Evolutionary conservation across 768 basidiomycete genomes (phyloP).

Genomic region (Tricholoma bakamatsutake): DNA sequence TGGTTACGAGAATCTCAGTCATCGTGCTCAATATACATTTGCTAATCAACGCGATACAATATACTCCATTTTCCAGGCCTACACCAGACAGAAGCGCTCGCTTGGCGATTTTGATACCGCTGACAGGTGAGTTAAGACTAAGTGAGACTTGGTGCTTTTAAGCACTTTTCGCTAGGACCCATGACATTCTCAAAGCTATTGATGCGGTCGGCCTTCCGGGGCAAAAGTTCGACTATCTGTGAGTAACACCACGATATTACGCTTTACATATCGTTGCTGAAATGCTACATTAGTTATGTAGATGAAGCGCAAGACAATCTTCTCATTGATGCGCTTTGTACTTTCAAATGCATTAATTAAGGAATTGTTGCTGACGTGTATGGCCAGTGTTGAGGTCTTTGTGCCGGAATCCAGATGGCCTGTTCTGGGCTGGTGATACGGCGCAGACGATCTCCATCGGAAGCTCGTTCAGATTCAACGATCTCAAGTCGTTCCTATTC

Average conservation of each 20-base stretch:
- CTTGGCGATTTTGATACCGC: conserved; percentile 47
- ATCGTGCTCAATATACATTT: conserved; percentile 50
- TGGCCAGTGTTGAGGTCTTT: conserved; percentile 51
- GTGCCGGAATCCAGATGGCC: conserved; percentile 58
- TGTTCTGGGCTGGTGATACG: conserved; percentile 80
- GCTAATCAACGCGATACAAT: conserved; percentile 39
- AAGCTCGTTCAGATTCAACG: conserved; percentile 66
- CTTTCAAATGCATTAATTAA: conserved; percentile 9
- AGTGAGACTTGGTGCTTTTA: background rate
- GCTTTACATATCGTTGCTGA: background rate
- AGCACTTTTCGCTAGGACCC: conserved; percentile 36
- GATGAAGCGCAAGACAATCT: conserved; percentile 75
- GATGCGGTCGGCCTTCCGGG: conserved; percentile 28
- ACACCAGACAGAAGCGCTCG: conserved; percentile 39
- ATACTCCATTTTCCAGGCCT: conserved; percentile 50
- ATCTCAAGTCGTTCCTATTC: conserved; percentile 62
- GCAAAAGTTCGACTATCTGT: conserved; percentile 51
- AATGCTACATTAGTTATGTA: conserved; percentile 42
- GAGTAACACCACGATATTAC: conserved; percentile 10
- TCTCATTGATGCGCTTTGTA: conserved; percentile 57
- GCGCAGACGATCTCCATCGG: conserved; percentile 74
- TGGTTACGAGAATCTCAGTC: conserved; percentile 43
- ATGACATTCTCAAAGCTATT: conserved; percentile 37
- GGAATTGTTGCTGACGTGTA: background rate
- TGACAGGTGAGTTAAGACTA: conserved; percentile 40